These are phyloP conservation scores for Solanum paucissectum DNA, from an alignment of 257 asterid genomes.

Conservation along the genomic window DNA sequence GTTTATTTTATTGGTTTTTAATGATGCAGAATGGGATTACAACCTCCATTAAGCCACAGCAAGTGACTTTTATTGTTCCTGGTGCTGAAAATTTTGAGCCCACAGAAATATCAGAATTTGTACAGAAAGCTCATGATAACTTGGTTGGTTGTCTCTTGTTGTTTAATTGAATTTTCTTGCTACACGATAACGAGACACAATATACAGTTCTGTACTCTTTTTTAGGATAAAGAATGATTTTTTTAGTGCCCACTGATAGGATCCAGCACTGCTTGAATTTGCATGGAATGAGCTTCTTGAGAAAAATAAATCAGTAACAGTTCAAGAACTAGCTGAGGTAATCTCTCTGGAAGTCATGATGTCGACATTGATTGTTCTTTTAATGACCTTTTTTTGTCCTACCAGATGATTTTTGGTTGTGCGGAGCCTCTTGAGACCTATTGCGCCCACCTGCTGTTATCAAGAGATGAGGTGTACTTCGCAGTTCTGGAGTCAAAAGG, in stretches of 20 bases:
- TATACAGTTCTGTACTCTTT: not conserved
- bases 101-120: conserved; percentile 56
- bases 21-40: conserved; percentile 64
- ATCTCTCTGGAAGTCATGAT: conserved; percentile 4
- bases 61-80: conserved; percentile 84
- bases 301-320: conserved; percentile 58
- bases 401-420: conserved; percentile 97
- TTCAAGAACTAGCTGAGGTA: conserved; percentile 90
- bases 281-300: conserved; percentile 98
- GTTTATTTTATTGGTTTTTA: conserved; percentile 7
- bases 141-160: conserved; percentile 44
- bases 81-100: conserved; percentile 69
- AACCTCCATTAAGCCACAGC: conserved; percentile 88
- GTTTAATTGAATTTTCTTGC: conserved; percentile 5
- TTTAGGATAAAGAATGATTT: conserved; percentile 4
- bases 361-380: conserved; percentile 16
- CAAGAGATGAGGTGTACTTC: conserved; percentile 74
- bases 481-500: conserved; percentile 56
- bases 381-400: conserved; percentile 32
- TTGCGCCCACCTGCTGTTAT: conserved; percentile 74
- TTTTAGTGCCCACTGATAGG: conserved; percentile 30
- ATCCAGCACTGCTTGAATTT: conserved; percentile 76
- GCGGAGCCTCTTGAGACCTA: conserved; percentile 90
- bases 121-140: conserved; percentile 64
- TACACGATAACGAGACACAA: not conserved